Percentiles rank a stretch among this genome's conserved stretches.
Conservation (phyloP, 768 basidiomycete genomes). For the Leccinum olivaceopallidum region DNA sequence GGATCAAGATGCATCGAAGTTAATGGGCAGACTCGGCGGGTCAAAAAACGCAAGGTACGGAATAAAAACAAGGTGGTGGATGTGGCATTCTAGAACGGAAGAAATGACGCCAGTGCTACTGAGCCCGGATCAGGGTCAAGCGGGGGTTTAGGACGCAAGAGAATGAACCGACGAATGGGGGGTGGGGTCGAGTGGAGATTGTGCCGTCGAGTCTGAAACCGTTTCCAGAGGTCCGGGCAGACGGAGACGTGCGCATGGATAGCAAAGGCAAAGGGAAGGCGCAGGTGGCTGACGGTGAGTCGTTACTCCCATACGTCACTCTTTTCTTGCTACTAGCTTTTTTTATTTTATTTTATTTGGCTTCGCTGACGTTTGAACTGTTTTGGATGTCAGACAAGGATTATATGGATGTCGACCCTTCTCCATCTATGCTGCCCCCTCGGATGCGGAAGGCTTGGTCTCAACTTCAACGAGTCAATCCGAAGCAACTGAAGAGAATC, state of each 20-base stretch:
- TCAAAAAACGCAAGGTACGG: constrained; percentile 23
- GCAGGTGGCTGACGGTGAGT: no score
- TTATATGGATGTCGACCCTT: constrained; percentile 19
- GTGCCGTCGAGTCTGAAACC: constrained; percentile 23
- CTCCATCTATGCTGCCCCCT: constrained; percentile 46
- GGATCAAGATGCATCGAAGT: constrained; percentile 17
- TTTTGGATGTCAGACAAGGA: constrained; percentile 4
- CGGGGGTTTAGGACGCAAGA: constrained; percentile 66
- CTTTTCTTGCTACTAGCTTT: no score
- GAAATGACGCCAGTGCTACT: neutral
- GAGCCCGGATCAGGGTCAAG: constrained; percentile 29
- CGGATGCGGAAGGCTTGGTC: constrained; percentile 59
- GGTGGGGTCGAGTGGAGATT: constrained; percentile 65
- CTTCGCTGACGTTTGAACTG: neutral
- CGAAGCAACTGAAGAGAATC: constrained; percentile 8
- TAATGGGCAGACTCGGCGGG: constrained; percentile 5
- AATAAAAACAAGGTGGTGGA: constrained; percentile 36
- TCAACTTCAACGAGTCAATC: constrained; percentile 8
- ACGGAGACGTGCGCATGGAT: no score
- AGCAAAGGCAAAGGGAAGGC: no score
- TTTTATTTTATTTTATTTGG: neutral
- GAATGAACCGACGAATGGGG: constrained; percentile 54
- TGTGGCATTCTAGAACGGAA: neutral
- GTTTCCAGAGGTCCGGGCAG: no score
- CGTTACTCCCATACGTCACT: no score